phyloP scores from a whole-genome alignment of 352 stramenopile species.

The Phytophthora pseudosyringae region DNA sequence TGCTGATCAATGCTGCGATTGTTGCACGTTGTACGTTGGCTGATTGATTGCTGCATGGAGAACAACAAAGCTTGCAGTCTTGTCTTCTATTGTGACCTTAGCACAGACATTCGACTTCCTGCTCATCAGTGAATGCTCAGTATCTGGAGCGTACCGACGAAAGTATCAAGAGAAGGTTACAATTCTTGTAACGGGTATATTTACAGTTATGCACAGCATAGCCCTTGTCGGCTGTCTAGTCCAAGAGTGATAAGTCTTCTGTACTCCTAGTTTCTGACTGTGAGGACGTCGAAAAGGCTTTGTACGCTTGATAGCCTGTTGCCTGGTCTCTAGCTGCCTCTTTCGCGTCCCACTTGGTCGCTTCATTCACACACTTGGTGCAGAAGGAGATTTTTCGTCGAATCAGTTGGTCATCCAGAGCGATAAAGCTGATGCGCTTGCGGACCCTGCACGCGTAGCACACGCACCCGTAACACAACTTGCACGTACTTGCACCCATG shows the following conservation, averaged over 20 bases:
- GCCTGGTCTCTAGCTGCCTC: conserved; percentile 29
- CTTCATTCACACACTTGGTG: conserved; percentile 38
- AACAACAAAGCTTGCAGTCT: too few species aligned
- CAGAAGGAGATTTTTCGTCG: conserved; percentile 48
- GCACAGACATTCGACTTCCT: too few species aligned
- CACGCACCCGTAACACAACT: conserved; percentile 36
- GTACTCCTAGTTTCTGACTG: conserved; percentile 26
- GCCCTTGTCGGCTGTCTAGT: neutral
- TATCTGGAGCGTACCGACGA: too few species aligned
- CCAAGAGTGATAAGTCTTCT: conserved; percentile 1
- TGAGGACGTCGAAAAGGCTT: conserved; percentile 28
- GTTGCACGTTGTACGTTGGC: too few species aligned
- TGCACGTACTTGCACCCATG: conserved; percentile 31
- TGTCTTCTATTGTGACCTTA: too few species aligned
- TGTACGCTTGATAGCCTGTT: conserved; percentile 30
- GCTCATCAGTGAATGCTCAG: too few species aligned
- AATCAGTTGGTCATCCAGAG: conserved; percentile 28
- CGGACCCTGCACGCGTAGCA: conserved; percentile 38
- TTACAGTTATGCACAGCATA: neutral
- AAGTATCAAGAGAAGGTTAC: too few species aligned
- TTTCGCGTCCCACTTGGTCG: conserved; percentile 31
- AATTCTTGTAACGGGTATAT: too few species aligned
- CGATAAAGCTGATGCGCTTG: conserved; percentile 41
- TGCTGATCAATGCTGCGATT: too few species aligned
- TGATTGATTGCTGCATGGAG: too few species aligned